A percentile compares a stretch with the other conserved stretches of the same genome.
Conservation (phyloP, 2,329 filamentous ascomycete species). For the Cryphonectria nitschkei region DNA sequence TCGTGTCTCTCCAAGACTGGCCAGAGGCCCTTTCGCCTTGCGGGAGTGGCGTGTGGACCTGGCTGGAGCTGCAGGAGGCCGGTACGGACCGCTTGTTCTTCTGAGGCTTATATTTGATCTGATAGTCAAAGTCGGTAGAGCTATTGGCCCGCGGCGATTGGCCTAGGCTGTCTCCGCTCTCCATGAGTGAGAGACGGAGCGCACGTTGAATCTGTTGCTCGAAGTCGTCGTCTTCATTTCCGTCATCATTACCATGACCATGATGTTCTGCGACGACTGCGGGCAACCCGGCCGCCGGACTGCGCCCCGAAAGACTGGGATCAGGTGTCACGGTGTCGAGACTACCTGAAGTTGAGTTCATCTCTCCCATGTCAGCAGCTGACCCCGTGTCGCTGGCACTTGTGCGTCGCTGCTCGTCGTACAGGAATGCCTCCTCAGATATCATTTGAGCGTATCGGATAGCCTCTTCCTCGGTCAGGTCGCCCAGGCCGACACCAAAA, state of each 20-base stretch:
- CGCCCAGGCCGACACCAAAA: slow-evolving; percentile 80
- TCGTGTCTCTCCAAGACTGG: slow-evolving; percentile 23
- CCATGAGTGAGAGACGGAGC: slow-evolving; percentile 63
- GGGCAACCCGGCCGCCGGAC: slow-evolving; percentile 32
- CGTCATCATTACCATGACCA: slow-evolving; percentile 43
- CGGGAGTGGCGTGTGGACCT: slow-evolving; percentile 38
- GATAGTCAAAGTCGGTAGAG: slow-evolving; percentile 55
- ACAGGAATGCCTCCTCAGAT: slow-evolving; percentile 61
- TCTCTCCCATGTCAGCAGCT: slow-evolving; percentile 51
- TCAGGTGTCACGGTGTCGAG: slow-evolving; percentile 59
- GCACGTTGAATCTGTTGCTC: slow-evolving; percentile 66
- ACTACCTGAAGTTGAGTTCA: slow-evolving; percentile 46
- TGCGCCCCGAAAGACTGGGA: slow-evolving; percentile 51
- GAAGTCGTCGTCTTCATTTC: slow-evolving; percentile 55
- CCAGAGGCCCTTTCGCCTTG: slow-evolving; percentile 29
- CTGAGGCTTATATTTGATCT: slow-evolving; percentile 53
- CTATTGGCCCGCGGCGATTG: slow-evolving; percentile 50
- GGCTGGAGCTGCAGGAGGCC: slow-evolving; percentile 41
- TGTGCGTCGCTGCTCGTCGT: slow-evolving; percentile 60
- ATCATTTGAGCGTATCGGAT: slow-evolving; percentile 68
- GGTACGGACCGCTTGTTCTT: slow-evolving; percentile 42
- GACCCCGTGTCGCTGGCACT: slow-evolving; percentile 57
- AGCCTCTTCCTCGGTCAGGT: slow-evolving; percentile 68
- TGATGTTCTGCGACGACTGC: slow-evolving; percentile 33
- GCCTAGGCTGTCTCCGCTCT: slow-evolving; percentile 53